phyloP scores from a whole-genome alignment of 225 moss, liverwort and hornwort species.

The Takakia lepidozioides region DNA sequence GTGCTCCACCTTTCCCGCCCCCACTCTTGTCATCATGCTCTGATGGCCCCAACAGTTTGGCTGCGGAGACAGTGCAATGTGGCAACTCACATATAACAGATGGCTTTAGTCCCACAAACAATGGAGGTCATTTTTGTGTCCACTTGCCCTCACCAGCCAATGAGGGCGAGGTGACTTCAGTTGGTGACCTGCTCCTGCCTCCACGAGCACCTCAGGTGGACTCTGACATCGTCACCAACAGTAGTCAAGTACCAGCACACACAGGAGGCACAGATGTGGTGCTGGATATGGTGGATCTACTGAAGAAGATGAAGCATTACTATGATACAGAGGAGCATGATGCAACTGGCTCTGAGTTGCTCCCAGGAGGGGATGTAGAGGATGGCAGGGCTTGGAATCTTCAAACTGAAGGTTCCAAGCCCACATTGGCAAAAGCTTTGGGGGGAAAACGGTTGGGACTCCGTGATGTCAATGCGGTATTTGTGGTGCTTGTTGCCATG shows the following conservation, averaged over 20 bases:
- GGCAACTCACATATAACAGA: neutral
- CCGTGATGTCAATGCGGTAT: conserved; percentile 59
- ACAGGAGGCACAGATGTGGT: conserved; percentile 57
- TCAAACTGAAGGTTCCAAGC: conserved; percentile 10
- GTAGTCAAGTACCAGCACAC: conserved; percentile 2
- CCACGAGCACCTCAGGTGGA: conserved; percentile 5
- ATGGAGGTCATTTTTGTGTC: neutral
- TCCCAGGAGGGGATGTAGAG: conserved; percentile 13
- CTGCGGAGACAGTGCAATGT: no score
- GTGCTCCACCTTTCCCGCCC: conserved; percentile 68
- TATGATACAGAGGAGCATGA: conserved; percentile 31
- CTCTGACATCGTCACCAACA: conserved; percentile 2
- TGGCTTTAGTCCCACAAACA: neutral
- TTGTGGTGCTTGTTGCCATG: conserved; percentile 68
- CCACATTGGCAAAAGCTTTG: conserved; percentile 17
- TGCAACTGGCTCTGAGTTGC: conserved; percentile 18
- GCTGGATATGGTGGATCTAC: conserved; percentile 55
- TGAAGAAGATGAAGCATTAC: conserved; percentile 49
- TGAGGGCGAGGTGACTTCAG: no score
- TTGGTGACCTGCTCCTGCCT: conserved; percentile 2
- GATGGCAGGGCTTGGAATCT: conserved; percentile 16
- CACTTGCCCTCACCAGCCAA: no score
- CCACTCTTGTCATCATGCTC: conserved; percentile 9
- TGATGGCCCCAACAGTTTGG: no score
- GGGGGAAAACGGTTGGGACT: conserved; percentile 44